Percentiles rank a stretch among this genome's conserved stretches.
Conservation (phyloP, 2,329 filamentous ascomycete species). For the Thelonectria blattea region DNA sequence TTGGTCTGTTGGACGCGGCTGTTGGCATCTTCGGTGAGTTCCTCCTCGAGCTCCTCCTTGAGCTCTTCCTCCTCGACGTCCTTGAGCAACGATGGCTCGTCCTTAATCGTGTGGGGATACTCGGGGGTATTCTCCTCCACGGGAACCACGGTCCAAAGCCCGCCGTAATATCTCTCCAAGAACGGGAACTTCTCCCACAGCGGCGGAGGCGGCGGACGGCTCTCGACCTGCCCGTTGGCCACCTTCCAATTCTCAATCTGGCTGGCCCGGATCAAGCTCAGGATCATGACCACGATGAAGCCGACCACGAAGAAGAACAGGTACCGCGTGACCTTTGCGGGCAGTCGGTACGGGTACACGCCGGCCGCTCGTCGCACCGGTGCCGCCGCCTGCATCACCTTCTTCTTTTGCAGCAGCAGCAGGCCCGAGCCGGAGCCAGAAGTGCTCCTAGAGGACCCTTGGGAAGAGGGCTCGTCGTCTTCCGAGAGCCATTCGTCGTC, state of each 20-base stretch:
- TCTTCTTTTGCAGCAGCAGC: constrained; percentile 52
- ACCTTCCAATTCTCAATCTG: constrained; percentile 70
- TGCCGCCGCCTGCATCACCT: constrained; percentile 26
- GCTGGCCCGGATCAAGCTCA: constrained; percentile 76
- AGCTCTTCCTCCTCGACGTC: constrained; percentile 27
- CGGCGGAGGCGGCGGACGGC: constrained; percentile 64
- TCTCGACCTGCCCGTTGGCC: constrained; percentile 56
- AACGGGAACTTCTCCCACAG: constrained; percentile 88
- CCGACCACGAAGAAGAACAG: constrained; percentile 75
- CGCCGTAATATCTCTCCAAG: constrained; percentile 87
- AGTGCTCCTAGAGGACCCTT: constrained; percentile 60
- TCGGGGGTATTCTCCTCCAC: constrained; percentile 74
- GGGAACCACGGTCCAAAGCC: constrained; percentile 74
- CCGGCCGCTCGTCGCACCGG: constrained; percentile 29
- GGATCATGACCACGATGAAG: constrained; percentile 76
- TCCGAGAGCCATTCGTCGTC: constrained; percentile 32
- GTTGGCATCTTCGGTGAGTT: constrained; percentile 19
- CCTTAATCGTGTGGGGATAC: constrained; percentile 72
- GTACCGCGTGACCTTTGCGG: constrained; percentile 76
- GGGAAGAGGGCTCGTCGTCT: constrained; percentile 46
- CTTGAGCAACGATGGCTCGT: constrained; percentile 53
- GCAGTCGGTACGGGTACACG: constrained; percentile 65
- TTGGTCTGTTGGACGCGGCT: constrained; percentile 28
- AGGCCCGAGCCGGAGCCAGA: constrained; percentile 52
- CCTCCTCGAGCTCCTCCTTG: constrained; percentile 25